Percentiles rank a stretch among this genome's conserved stretches.
Conservation (phyloP, 768 basidiomycete species). For the Austroboletus festivus region DNA sequence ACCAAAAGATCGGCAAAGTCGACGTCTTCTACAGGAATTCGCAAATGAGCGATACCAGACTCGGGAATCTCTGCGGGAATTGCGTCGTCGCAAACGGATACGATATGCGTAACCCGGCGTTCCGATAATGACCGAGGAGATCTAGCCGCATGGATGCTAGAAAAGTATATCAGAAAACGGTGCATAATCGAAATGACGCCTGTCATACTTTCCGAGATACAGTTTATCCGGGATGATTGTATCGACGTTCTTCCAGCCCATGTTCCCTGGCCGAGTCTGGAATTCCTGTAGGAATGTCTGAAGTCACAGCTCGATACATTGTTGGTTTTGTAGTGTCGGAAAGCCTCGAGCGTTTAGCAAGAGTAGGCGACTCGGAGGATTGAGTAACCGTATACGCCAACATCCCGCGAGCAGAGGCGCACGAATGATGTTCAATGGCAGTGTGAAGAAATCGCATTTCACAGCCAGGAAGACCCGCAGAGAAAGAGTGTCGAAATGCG, state of each 20-base stretch:
- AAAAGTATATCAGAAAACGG: conserved; percentile 44
- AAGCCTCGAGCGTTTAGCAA: conserved; percentile 17
- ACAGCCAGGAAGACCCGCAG: conserved; percentile 31
- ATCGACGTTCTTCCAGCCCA: conserved; percentile 65
- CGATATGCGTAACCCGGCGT: conserved; percentile 73
- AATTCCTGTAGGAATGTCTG: conserved; percentile 30
- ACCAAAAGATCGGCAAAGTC: conserved; percentile 69
- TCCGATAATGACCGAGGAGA: conserved; percentile 71
- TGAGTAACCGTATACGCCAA: conserved; percentile 31
- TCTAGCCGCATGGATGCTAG: conserved; percentile 65
- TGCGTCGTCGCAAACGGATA: conserved; percentile 72
- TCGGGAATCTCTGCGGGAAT: conserved; percentile 70
- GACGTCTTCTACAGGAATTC: conserved; percentile 67
- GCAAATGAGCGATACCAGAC: conserved; percentile 67
- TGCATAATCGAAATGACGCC: conserved; percentile 18
- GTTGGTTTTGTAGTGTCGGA: conserved; percentile 35
- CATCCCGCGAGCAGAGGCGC: conserved; percentile 18
- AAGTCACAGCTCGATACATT: conserved; percentile 19
- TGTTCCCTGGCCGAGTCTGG: conserved; percentile 22
- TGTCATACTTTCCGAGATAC: conserved; percentile 72
- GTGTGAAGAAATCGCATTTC: conserved; percentile 33
- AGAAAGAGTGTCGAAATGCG: conserved; percentile 24
- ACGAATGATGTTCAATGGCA: conserved; percentile 24
- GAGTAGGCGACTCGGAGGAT: conserved; percentile 28
- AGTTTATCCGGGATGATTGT: conserved; percentile 61